These are phyloP conservation scores for Tolypocladium sp. DNA, from an alignment of 2,329 filamentous ascomycete species.

Conservation along the genomic window DNA sequence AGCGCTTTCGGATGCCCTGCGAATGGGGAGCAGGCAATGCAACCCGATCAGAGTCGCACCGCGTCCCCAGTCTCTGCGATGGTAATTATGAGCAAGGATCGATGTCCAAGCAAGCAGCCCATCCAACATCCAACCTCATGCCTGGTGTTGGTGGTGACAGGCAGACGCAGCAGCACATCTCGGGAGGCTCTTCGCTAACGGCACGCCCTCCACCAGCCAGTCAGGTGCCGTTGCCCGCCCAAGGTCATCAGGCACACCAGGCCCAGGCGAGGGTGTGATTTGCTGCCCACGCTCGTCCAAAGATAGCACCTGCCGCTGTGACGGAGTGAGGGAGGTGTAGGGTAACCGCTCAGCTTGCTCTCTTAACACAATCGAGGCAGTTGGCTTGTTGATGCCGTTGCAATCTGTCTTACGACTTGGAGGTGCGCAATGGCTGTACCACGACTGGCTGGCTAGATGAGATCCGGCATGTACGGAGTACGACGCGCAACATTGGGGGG, in stretches of 20 bases:
- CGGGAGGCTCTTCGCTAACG: background rate
- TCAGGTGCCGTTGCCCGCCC: slow-evolving; percentile 11
- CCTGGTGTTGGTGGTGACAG: background rate
- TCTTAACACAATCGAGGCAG: background rate
- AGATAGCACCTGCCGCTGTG: slow-evolving; percentile 1
- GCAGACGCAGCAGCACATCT: background rate
- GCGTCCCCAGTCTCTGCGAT: background rate
- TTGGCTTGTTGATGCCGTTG: background rate
- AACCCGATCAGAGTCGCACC: background rate
- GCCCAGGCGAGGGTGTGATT: slow-evolving; percentile 4
- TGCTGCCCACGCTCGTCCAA: background rate
- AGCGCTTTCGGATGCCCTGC: background rate
- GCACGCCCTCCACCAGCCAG: slow-evolving; percentile 10
- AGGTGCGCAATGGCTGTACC: background rate
- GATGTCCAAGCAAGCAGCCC: background rate
- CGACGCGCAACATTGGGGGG: background rate
- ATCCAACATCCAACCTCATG: background rate
- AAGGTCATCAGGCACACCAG: slow-evolving; percentile 14
- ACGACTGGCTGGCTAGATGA: background rate
- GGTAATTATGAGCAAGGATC: background rate
- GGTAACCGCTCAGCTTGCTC: background rate
- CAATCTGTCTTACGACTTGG: background rate
- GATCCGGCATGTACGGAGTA: background rate
- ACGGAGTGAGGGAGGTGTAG: background rate
- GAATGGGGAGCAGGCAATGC: background rate